A percentile compares a stretch with the other conserved stretches of the same genome.
Evolutionary conservation across 257 asterid species (phyloP).

Genomic region (Avicennia marina): DNA sequence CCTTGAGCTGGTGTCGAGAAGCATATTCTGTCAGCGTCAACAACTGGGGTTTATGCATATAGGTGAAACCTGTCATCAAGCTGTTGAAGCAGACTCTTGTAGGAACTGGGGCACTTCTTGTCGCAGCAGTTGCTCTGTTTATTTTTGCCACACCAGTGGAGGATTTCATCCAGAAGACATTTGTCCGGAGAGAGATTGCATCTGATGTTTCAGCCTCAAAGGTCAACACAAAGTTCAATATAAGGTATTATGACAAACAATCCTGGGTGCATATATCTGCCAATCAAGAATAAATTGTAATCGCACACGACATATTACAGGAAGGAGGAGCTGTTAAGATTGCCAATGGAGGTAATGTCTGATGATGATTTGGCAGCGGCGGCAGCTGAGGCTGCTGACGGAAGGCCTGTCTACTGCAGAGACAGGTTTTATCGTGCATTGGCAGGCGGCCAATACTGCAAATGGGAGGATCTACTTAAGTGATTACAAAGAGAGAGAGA

Average conservation of each 20-base stretch:
- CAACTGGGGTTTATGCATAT: conserved; percentile 24
- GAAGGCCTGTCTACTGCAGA: conserved; percentile 83
- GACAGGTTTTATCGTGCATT: conserved; percentile 69
- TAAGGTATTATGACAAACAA: conserved; percentile 40
- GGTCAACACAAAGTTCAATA: conserved; percentile 33
- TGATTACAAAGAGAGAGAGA: background rate
- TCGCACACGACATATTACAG: too few relatives aligned
- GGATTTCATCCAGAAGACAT: conserved; percentile 46
- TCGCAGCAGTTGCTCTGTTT: conserved; percentile 60
- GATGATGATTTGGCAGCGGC: conserved; percentile 85
- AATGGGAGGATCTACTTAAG: conserved; percentile 60
- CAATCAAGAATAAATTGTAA: background rate
- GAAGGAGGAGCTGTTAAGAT: conserved; percentile 73
- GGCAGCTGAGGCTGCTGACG: conserved; percentile 74
- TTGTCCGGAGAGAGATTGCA: conserved; percentile 33
- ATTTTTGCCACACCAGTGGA: conserved; percentile 78
- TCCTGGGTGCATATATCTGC: too few relatives aligned
- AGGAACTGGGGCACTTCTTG: conserved; percentile 80
- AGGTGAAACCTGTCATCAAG: conserved; percentile 89
- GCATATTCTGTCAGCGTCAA: too few relatives aligned
- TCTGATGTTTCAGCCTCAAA: conserved; percentile 43
- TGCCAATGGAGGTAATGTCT: conserved; percentile 62
- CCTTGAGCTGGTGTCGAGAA: too few relatives aligned
- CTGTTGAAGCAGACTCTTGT: conserved; percentile 87
- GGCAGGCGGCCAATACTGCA: conserved; percentile 84